Evolutionary conservation across 352 stramenopile genomes (phyloP).

Genomic region (Phytophthora macrochlamydospora): DNA sequence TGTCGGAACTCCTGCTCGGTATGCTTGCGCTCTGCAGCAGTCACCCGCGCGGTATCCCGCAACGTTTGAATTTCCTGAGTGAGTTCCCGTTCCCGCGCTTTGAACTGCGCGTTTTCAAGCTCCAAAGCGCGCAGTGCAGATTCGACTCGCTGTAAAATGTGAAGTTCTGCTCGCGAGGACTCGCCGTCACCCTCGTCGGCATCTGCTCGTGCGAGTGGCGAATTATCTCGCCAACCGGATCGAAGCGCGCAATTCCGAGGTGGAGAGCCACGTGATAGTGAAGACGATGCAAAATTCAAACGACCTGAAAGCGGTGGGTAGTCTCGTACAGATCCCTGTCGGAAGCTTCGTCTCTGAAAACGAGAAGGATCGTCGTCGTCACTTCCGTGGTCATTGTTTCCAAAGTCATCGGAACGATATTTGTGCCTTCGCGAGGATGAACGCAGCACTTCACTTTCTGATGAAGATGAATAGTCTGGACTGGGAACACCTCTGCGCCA

Average conservation of each 20-base stretch:
- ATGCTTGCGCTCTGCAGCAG: conserved; percentile 63
- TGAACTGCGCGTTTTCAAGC: conserved; percentile 59
- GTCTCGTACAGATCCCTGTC: neutral
- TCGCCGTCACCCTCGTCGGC: conserved; percentile 21
- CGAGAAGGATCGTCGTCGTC: conserved; percentile 15
- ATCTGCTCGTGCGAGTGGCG: conserved; percentile 5
- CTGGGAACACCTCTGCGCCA: conserved; percentile 14
- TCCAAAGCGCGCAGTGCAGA: conserved; percentile 72
- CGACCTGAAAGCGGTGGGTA: neutral
- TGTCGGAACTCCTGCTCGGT: conserved; percentile 48
- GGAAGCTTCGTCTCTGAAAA: conserved; percentile 12
- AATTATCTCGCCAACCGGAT: conserved; percentile 8
- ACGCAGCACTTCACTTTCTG: conserved; percentile 18
- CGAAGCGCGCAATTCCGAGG: conserved; percentile 4
- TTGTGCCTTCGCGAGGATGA: conserved; percentile 17
- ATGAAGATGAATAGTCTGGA: conserved; percentile 24
- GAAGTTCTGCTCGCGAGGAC: conserved; percentile 41
- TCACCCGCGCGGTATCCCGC: conserved; percentile 54
- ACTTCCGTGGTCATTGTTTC: conserved; percentile 23
- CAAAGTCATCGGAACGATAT: neutral
- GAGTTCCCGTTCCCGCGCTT: conserved; percentile 55
- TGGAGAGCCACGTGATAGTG: conserved; percentile 7
- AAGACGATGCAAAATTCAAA: conserved; percentile 15
- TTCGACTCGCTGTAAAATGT: conserved; percentile 78
- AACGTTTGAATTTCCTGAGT: conserved; percentile 60